phyloP scores from a whole-genome alignment of 1,139 yeast species.

The Nadsonia commutata region DNA sequence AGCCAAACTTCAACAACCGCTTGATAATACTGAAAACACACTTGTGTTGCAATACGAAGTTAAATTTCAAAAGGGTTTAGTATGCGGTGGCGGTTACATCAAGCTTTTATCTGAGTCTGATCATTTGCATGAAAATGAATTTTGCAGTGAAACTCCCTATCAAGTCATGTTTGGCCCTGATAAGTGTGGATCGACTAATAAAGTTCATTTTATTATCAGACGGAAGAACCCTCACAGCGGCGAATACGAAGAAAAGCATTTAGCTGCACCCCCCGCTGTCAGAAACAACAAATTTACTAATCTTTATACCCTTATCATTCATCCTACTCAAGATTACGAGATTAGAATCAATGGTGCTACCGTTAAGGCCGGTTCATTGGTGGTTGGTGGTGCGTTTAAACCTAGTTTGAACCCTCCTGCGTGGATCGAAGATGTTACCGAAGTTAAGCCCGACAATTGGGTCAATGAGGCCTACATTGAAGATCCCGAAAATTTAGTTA shows the following conservation, averaged over 20 bases:
- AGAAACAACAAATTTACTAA: constrained; percentile 39
- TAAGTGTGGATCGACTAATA: constrained; percentile 66
- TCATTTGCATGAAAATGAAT: constrained; percentile 30
- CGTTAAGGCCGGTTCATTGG: constrained; percentile 52
- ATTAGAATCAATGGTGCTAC: constrained; percentile 70
- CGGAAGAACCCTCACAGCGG: constrained; percentile 43
- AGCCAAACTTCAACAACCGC: constrained; percentile 36
- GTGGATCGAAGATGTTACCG: constrained; percentile 46
- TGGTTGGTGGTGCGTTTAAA: constrained; percentile 35
- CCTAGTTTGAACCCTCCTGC: constrained; percentile 56
- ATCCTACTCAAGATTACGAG: constrained; percentile 52
- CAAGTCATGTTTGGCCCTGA: constrained; percentile 94
- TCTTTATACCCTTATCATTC: constrained; percentile 62
- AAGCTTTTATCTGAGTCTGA: constrained; percentile 48
- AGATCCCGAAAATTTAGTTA: constrained; percentile 46
- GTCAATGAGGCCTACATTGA: constrained; percentile 50
- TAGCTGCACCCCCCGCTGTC: constrained; percentile 53
- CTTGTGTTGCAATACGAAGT: constrained; percentile 82
- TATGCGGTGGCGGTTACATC: constrained; percentile 82
- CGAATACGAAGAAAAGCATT: constrained; percentile 51
- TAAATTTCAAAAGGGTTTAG: constrained; percentile 59
- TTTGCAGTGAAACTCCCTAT: constrained; percentile 53
- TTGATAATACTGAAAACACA: constrained; percentile 44
- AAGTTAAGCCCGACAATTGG: constrained; percentile 66
- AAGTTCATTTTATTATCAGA: constrained; percentile 60